These are phyloP conservation scores for Dichotomocladium elegans DNA, from an alignment of 371 early-diverging fungal species.

Conservation along the genomic window DNA sequence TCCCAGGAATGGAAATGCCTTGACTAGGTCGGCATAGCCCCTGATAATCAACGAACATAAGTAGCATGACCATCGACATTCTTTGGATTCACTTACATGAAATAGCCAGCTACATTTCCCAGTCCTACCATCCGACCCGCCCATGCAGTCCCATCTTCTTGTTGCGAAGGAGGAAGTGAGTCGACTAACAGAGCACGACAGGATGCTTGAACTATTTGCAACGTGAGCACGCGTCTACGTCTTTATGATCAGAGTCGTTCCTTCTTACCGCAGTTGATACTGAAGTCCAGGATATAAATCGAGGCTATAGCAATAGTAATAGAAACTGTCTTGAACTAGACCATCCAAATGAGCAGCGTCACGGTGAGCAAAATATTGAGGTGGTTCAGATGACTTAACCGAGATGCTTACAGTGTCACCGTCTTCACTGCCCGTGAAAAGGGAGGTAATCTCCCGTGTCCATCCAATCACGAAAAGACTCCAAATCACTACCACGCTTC, in stretches of 20 bases:
- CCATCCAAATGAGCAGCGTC: neutral
- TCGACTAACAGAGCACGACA: slow-evolving; percentile 90
- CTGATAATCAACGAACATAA: slow-evolving; percentile 5
- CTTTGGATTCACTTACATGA: slow-evolving; percentile 46
- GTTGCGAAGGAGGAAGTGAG: slow-evolving; percentile 72
- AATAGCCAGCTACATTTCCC: slow-evolving; percentile 85
- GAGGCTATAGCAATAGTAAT: slow-evolving; percentile 70
- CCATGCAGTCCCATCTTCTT: slow-evolving; percentile 87
- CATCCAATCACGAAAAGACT: slow-evolving; percentile 77
- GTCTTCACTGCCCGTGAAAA: slow-evolving; percentile 36
- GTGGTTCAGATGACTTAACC: neutral
- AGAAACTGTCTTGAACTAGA: slow-evolving; percentile 42
- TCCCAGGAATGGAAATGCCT: slow-evolving; percentile 70
- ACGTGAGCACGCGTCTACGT: neutral
- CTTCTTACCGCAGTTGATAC: slow-evolving; percentile 78
- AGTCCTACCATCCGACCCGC: slow-evolving; percentile 88
- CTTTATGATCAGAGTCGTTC: neutral
- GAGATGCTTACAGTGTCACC: slow-evolving; percentile 27
- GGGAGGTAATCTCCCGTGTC: slow-evolving; percentile 65
- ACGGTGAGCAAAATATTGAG: no score
- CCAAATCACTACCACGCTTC: slow-evolving; percentile 59
- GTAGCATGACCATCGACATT: neutral
- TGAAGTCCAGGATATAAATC: slow-evolving; percentile 88
- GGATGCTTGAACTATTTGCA: slow-evolving; percentile 65
- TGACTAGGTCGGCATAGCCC: slow-evolving; percentile 78